These are phyloP conservation scores for Sporothrix mexicana DNA, from an alignment of 2,329 filamentous ascomycete genomes.

Conservation along the genomic window DNA sequence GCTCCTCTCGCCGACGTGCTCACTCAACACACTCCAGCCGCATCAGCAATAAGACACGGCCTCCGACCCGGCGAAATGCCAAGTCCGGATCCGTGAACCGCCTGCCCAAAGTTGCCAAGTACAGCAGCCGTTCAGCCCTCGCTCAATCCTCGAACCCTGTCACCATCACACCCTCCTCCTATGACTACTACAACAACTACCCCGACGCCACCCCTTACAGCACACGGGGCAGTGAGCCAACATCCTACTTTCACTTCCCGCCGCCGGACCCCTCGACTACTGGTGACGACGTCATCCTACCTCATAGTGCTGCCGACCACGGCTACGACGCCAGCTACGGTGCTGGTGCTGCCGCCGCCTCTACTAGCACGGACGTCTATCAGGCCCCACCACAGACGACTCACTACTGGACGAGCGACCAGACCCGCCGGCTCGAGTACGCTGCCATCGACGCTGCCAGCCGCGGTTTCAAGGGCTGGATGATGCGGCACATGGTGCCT, in stretches of 20 bases:
- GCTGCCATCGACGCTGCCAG: slow-evolving; percentile 69
- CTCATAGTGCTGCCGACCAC: slow-evolving; percentile 11
- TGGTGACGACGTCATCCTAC: not conserved
- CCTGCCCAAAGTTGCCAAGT: slow-evolving; percentile 37
- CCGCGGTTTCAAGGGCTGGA: slow-evolving; percentile 65
- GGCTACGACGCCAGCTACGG: slow-evolving; percentile 34
- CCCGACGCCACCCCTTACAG: slow-evolving; percentile 34
- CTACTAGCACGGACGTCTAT: slow-evolving; percentile 38
- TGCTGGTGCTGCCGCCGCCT: slow-evolving; percentile 39
- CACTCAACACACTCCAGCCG: slow-evolving; percentile 38
- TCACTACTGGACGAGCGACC: slow-evolving; percentile 71
- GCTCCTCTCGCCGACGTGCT: slow-evolving; percentile 42
- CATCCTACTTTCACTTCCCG: slow-evolving; percentile 53
- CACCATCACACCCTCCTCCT: slow-evolving; percentile 31
- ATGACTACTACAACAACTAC: slow-evolving; percentile 33
- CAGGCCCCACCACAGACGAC: slow-evolving; percentile 62
- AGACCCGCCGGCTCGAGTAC: slow-evolving; percentile 67
- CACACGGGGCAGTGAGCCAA: slow-evolving; percentile 39
- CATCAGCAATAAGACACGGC: slow-evolving; percentile 46
- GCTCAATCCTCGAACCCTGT: slow-evolving; percentile 42
- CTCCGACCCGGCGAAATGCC: slow-evolving; percentile 50
- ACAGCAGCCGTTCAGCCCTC: slow-evolving; percentile 38
- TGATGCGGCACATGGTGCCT: slow-evolving; percentile 62
- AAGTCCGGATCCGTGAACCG: slow-evolving; percentile 47
- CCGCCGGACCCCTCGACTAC: slow-evolving; percentile 44